Base-by-base conservation (phyloP, 352 stramenopile genomes). In the Plasmopara viticola region DNA sequence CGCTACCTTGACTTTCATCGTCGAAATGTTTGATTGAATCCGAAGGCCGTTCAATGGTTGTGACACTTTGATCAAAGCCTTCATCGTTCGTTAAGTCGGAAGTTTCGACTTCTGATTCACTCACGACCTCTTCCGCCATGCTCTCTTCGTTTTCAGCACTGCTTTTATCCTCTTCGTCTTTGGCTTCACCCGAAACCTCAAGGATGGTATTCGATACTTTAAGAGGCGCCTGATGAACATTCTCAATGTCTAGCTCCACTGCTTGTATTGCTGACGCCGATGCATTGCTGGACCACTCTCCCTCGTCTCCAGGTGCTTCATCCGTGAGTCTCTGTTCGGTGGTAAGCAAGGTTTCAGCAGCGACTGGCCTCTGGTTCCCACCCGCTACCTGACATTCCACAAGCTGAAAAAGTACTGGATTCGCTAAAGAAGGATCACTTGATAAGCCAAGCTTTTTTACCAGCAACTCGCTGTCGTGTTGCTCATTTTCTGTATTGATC, bases 51-150 rank as follows among this genome's bases (percentile, higher is more conserved):
- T 44, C 50, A 20, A 4, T 41, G 17, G 15, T 8, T 51, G 2
- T 28, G 17, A 38, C 20, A 43, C n/a, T 55, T 30, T 52, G 17
- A 44, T 66, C 48, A 50, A 43, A 48, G 33, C 52, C 43, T 7
- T 61, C 56, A 7, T 53, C 45, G 14, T 60, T 62, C 15, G 59
- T 58, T 35, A 37, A 67, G 14, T 81, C 69, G 15, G 76, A 87
- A 42, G 86, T 72, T 25, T 72, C 74, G 8, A 83, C 41, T 39
- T 86, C 78, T 0, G 75, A 89, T 6, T 48, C 72, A 54, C 74
- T 87, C 18, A 58, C 60, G 5, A 85, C 56, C 15, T 85, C 74
- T 51, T 86, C 75, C 1, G 56, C 67, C 52, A 83, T 68, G 33
- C 70, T 82, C 12, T 66, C 71, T 18, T 83, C 74, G 5, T 80